These are phyloP conservation scores for Hibiscus syriacus DNA, from an alignment of 345 rosid species.

Conservation along the genomic window DNA sequence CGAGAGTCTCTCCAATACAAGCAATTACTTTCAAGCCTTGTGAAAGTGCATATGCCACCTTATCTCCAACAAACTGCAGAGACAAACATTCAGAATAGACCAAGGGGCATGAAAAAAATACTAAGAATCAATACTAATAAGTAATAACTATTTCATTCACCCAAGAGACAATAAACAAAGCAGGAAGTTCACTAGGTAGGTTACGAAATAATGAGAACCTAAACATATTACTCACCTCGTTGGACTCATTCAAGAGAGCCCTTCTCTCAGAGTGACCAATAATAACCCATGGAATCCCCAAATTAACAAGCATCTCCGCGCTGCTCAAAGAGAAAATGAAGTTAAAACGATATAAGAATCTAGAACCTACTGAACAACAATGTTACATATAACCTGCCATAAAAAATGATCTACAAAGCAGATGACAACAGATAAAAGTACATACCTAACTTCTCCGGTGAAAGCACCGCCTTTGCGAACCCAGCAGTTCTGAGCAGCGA, in stretches of 20 bases:
- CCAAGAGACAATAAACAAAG: not conserved
- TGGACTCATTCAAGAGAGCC: too few relatives aligned
- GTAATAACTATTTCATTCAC: not conserved
- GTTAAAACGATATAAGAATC: not conserved
- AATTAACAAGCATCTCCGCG: slow-evolving; percentile 68
- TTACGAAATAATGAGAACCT: not conserved
- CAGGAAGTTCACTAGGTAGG: not conserved
- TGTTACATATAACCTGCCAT: not conserved
- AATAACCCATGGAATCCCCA: too few relatives aligned
- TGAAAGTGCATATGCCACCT: slow-evolving; percentile 55
- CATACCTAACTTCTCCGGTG: slow-evolving; percentile 61
- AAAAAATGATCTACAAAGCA: not conserved
- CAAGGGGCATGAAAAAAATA: not conserved
- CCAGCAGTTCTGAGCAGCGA: too few relatives aligned
- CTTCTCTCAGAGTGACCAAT: too few relatives aligned
- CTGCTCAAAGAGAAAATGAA: slow-evolving; percentile 17
- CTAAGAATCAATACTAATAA: not conserved
- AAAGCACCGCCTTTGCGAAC: slow-evolving; percentile 64
- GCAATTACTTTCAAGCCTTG: slow-evolving; percentile 55
- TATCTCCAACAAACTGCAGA: slow-evolving; percentile 61
- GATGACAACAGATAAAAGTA: not conserved
- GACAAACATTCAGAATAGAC: not conserved
- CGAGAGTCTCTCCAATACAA: slow-evolving; percentile 76
- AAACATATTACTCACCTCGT: too few relatives aligned
- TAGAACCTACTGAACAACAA: not conserved